phyloP scores from a whole-genome alignment of 441 rosid species.

The Codiaeum variegatum region DNA sequence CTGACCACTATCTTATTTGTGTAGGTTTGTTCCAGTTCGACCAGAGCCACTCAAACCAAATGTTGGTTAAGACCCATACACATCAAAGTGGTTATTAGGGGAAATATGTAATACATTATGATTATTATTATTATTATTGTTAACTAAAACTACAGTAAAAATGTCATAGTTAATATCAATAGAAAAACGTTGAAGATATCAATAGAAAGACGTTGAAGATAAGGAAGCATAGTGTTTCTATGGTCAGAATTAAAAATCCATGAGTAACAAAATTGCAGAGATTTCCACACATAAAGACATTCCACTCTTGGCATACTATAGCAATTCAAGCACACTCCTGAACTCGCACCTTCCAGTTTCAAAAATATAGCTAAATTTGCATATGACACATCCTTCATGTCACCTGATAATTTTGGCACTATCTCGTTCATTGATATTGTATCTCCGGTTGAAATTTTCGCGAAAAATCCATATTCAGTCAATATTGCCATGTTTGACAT shows the following conservation, averaged over 20 bases:
- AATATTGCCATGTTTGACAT: constrained; percentile 49
- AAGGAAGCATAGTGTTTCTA: constrained; percentile 27
- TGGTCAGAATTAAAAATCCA: constrained; percentile 45
- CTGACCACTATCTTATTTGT: too few relatives aligned
- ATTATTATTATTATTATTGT: constrained; percentile 28
- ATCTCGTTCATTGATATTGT: constrained; percentile 31
- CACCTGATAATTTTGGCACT: constrained; percentile 11
- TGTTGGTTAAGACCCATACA: too few relatives aligned
- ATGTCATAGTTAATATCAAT: constrained; percentile 42
- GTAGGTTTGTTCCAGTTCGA: too few relatives aligned
- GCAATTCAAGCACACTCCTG: constrained; percentile 49
- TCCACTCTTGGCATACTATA: constrained; percentile 32
- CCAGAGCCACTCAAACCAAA: too few relatives aligned
- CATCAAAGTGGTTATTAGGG: constrained; percentile 8
- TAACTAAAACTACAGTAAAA: constrained; percentile 44
- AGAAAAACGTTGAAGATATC: constrained; percentile 32
- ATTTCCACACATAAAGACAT: constrained; percentile 41
- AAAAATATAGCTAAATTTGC: constrained; percentile 44
- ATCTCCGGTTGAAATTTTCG: constrained; percentile 46
- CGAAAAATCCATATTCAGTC: constrained; percentile 40
- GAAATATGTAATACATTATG: not conserved
- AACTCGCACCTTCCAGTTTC: constrained; percentile 43
- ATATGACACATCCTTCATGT: constrained; percentile 31
- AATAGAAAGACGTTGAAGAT: constrained; percentile 31
- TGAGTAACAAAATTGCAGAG: constrained; percentile 42